Conservation (phyloP, 371 early-diverging fungal genomes). For the Vairimorpha apis region DNA sequence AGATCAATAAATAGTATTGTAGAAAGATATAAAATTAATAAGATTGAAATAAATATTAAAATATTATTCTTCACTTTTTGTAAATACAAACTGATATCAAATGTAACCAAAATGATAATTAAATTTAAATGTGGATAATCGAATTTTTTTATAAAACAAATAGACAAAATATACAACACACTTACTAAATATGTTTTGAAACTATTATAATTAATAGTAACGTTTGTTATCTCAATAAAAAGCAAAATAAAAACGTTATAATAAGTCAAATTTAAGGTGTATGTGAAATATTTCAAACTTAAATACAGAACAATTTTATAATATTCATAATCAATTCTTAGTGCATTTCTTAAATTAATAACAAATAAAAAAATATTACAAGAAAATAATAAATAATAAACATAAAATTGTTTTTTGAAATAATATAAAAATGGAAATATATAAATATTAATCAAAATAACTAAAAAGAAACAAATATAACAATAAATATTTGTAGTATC, state of each 20-base stretch:
- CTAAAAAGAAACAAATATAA: neutral
- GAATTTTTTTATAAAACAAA: too few species aligned
- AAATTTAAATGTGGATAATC: too few species aligned
- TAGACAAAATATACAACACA: too few species aligned
- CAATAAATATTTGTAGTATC: slow-evolving; percentile 21
- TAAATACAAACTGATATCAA: too few species aligned
- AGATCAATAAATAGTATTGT: neutral
- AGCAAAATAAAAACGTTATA: too few species aligned
- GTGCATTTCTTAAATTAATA: neutral
- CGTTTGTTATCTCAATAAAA: too few species aligned
- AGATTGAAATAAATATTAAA: neutral
- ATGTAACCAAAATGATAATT: too few species aligned
- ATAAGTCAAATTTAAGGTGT: too few species aligned
- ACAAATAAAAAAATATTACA: neutral
- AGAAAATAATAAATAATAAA: neutral
- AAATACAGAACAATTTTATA: neutral
- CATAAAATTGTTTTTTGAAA: neutral
- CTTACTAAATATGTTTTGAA: too few species aligned
- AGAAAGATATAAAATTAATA: neutral
- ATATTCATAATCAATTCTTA: neutral
- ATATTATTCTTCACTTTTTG: too few species aligned
- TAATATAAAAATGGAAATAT: neutral
- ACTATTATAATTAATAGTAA: too few species aligned
- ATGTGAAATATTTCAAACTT: neutral
- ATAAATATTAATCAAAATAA: neutral